These are phyloP conservation scores for Salix caprea DNA, from an alignment of 345 rosid genomes.

Conservation along the genomic window DNA sequence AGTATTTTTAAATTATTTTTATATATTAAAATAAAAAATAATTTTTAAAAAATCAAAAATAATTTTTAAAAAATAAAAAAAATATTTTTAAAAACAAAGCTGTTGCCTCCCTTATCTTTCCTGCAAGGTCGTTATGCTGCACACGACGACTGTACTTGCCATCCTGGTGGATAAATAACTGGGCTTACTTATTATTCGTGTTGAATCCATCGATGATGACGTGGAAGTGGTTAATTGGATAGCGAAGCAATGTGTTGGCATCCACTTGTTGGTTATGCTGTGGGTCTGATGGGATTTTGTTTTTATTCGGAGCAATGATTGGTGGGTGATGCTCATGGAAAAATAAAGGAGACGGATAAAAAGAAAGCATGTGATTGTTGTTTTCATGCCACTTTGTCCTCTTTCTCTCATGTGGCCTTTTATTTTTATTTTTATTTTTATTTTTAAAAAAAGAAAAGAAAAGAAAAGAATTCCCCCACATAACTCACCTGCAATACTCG, in stretches of 20 bases:
- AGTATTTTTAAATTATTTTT: no score
- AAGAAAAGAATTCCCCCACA: not conserved
- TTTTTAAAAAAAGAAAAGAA: not conserved
- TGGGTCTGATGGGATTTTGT: slow-evolving; percentile 33
- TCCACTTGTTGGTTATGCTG: slow-evolving; percentile 26
- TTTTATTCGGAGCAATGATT: slow-evolving; percentile 38
- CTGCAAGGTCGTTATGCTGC: slow-evolving; percentile 25
- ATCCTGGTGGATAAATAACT: not conserved
- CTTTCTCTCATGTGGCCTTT: not conserved
- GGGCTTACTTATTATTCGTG: not conserved
- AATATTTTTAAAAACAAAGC: no score
- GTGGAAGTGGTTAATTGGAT: slow-evolving; percentile 15
- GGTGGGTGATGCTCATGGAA: slow-evolving; percentile 21
- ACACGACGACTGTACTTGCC: not conserved
- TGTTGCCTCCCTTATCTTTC: slow-evolving; percentile 13
- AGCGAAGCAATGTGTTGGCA: slow-evolving; percentile 25
- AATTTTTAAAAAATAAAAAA: no score
- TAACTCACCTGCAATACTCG: not conserved
- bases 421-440: not conserved
- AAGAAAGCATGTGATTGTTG: slow-evolving; percentile 24
- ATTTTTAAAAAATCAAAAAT: no score
- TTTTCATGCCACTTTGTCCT: slow-evolving; percentile 15
- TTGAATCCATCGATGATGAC: not conserved
- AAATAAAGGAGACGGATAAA: not conserved
- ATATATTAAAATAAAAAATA: no score